A percentile compares a stretch with the other conserved stretches of the same genome.
Evolutionary conservation across 345 rosid species (phyloP).

Genomic region (Melaleuca alternifolia): DNA sequence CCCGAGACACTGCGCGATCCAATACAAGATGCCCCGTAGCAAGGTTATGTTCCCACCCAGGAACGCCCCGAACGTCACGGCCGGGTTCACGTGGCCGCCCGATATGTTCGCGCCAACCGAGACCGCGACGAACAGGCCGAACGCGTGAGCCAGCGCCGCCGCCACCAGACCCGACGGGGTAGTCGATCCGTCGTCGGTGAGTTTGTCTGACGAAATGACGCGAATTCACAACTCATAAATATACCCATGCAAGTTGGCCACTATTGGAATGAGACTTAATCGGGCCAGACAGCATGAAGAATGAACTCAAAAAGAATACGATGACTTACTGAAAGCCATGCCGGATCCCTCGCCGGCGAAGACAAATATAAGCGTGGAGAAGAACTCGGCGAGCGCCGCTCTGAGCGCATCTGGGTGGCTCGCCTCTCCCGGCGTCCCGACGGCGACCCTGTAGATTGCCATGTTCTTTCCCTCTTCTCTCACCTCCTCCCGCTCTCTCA

Average conservation of each 20-base stretch:
- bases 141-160: constrained; percentile 64
- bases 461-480: constrained; percentile 9
- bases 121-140: constrained; percentile 69
- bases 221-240: background rate
- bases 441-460: constrained; percentile 49
- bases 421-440: constrained; percentile 55
- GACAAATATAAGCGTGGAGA: constrained; percentile 70
- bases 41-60: constrained; percentile 64
- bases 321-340: constrained; percentile 60
- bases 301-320: background rate
- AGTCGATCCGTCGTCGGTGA: constrained; percentile 12
- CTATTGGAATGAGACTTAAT: too few relatives aligned
- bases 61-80: constrained; percentile 83
- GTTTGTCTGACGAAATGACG: constrained; percentile 9
- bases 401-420: constrained; percentile 51
- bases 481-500: background rate
- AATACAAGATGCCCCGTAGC: constrained; percentile 51
- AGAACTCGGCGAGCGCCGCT: constrained; percentile 68
- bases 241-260: background rate
- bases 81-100: constrained; percentile 88
- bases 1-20: constrained; percentile 81
- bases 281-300: background rate
- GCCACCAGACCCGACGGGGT: constrained; percentile 62
- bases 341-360: constrained; percentile 91
- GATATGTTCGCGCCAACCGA: constrained; percentile 71